These are phyloP conservation scores for Rhodotorula sp. DNA, from an alignment of 1,284 basidiomycete genomes.

Conservation along the genomic window DNA sequence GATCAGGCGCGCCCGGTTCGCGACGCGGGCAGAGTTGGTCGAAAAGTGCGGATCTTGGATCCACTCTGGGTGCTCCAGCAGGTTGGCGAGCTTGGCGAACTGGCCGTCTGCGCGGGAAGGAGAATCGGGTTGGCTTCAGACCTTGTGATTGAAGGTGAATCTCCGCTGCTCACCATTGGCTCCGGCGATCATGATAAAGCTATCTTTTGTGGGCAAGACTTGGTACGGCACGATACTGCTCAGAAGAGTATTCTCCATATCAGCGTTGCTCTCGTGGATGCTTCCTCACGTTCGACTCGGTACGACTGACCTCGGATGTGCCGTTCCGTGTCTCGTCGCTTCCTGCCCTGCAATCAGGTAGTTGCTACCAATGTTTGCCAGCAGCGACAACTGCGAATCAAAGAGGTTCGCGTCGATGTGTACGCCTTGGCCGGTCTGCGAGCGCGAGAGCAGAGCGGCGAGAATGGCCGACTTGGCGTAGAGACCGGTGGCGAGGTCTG, in stretches of 20 bases:
- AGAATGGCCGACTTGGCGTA: conserved; percentile 91
- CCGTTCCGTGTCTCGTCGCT: conserved; percentile 82
- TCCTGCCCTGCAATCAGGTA: conserved; percentile 85
- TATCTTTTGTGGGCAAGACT: conserved; percentile 81
- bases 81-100: conserved; percentile 63
- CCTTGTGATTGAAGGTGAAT: too few relatives aligned
- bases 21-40: conserved; percentile 72
- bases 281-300: background rate
- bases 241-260: background rate
- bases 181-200: conserved; percentile 90
- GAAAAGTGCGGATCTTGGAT: conserved; percentile 62
- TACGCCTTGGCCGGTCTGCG: conserved; percentile 79
- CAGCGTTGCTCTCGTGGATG: background rate
- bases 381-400: conserved; percentile 64
- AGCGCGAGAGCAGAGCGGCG: conserved; percentile 77
- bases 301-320: conserved; percentile 59
- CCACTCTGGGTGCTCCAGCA: conserved; percentile 62
- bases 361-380: conserved; percentile 91
- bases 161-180: conserved; percentile 67
- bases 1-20: conserved; percentile 71
- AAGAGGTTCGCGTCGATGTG: conserved; percentile 71
- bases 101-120: conserved; percentile 48
- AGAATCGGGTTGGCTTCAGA: too few relatives aligned
- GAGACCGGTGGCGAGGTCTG: conserved; percentile 87
- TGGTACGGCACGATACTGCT: conserved; percentile 76